Evolutionary conservation across 176 grass and related monocot species (phyloP), one percentile per base, ranked within the genome.

Genomic region (Aegilops tauschii): DNA sequence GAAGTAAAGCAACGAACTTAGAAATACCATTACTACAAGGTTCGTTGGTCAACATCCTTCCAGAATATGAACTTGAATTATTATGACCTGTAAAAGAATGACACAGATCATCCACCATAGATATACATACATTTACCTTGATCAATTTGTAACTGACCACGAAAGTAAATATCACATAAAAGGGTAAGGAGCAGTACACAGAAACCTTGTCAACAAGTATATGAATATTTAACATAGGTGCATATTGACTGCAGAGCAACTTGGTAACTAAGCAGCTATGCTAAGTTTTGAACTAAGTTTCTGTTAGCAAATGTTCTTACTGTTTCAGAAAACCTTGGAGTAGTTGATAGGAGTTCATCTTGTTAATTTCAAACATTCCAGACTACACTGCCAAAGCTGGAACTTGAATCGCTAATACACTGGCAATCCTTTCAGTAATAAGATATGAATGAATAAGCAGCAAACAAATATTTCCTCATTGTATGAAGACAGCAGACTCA

Each of bases 141-240:
- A 73, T 12, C 12, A 45, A 58, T 21, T 21, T 58, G 54, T 58
- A 6, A 58, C 54, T 18, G 54, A 58, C 54, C 20, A 58, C 18
- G 7, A 58, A 58, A 58, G 18, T 58, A 23, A 71, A 71, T 40
- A 21, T 23, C 37, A 71, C 34, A 71, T 71, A 23, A 11, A 11
- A 40, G 5, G 20, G 39, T 20, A 11, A 58, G 54, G 17, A 56
- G 52, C 35, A 39, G 34, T 71, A n/a, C 10, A n/a, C 61, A 80
- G 62, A 80, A 65, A 80, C 61, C 25, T 73, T 73, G 12, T 73
- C 21, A 73, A 45, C n/a, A 45, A 73, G n/a, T 52, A 73, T 45
- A 44, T 73, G 36, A 80, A 28, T 80, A 65, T 79, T n/a, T 45
- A 44, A 5, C 9, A 14, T 44, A 44, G 21, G n/a, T 39, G 35